Percentiles rank a stretch among this genome's conserved stretches.
Conservation (phyloP, 2,329 filamentous ascomycete species). For the Lasiodiplodia sp. region DNA sequence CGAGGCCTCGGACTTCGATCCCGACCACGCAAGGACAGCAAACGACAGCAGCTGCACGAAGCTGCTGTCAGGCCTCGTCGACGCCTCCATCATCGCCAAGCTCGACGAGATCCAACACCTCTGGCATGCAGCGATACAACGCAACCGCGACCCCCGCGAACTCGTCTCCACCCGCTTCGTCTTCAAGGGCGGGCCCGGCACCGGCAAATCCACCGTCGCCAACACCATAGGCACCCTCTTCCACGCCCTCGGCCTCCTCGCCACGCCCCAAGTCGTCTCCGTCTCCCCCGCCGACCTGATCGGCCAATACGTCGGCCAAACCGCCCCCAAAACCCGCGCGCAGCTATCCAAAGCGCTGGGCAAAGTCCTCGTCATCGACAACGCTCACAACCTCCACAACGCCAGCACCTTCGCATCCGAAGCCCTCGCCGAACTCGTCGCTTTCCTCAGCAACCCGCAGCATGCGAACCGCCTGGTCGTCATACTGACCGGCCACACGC, state of each 20-base stretch:
- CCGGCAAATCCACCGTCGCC: not conserved
- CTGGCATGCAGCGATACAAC: constrained; percentile 58
- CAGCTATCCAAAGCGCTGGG: constrained; percentile 69
- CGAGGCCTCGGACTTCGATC: constrained; percentile 63
- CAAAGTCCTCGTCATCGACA: constrained; percentile 73
- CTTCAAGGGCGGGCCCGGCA: constrained; percentile 65
- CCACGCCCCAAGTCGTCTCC: constrained; percentile 66
- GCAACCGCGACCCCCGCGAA: constrained; percentile 63
- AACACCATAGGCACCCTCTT: not conserved
- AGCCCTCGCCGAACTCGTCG: constrained; percentile 61
- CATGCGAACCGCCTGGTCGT: constrained; percentile 68
- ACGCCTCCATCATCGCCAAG: not conserved
- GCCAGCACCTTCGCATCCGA: constrained; percentile 60
- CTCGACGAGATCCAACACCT: constrained; percentile 46
- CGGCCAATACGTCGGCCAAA: constrained; percentile 73
- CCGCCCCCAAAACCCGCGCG: constrained; percentile 64
- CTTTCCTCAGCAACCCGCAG: constrained; percentile 61
- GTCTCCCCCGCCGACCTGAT: constrained; percentile 73
- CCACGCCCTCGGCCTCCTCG: constrained; percentile 55
- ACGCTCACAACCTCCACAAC: constrained; percentile 70
- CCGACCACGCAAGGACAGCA: constrained; percentile 64
- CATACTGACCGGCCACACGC: constrained; percentile 73
- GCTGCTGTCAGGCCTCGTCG: not conserved
- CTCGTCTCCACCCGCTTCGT: constrained; percentile 72
- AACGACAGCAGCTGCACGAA: constrained; percentile 58